A percentile compares a stretch with the other conserved stretches of the same genome.
Evolutionary conservation across 2,329 filamentous ascomycete genomes (phyloP).

Genomic region (Xylariaceae sp.): DNA sequence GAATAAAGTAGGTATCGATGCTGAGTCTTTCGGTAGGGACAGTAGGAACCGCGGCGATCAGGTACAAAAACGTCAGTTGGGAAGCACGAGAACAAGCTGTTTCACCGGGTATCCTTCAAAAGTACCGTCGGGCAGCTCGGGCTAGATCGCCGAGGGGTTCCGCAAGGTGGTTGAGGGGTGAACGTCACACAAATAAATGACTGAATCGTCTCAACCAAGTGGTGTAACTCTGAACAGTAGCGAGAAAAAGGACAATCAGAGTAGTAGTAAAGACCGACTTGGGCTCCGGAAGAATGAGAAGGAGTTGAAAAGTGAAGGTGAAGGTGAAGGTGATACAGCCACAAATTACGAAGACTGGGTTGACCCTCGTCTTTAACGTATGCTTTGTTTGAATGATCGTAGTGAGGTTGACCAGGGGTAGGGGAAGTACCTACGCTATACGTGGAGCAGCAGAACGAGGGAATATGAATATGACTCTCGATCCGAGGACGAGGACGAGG

Average conservation of each 20-base stretch:
- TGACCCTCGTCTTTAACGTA: not conserved
- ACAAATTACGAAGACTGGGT: not conserved
- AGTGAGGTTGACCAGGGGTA: too few species aligned
- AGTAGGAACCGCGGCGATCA: not conserved
- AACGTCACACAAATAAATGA: not conserved
- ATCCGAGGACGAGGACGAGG: not conserved
- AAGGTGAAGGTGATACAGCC: slow-evolving; percentile 1
- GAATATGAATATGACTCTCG: not conserved
- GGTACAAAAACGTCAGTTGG: not conserved
- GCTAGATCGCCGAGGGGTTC: slow-evolving; percentile 12
- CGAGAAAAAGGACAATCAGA: not conserved
- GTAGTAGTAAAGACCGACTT: not conserved
- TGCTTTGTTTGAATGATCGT: too few species aligned
- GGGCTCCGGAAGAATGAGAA: not conserved
- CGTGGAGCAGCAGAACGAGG: not conserved
- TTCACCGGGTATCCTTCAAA: not conserved
- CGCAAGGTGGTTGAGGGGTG: not conserved
- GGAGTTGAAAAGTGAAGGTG: too few species aligned
- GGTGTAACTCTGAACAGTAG: not conserved
- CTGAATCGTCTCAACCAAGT: slow-evolving; percentile 4
- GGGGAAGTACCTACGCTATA: too few species aligned
- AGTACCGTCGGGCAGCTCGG: slow-evolving; percentile 3
- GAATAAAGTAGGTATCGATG: not conserved
- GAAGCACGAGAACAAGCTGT: not conserved
- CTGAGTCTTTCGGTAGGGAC: not conserved